These are phyloP conservation scores for Gaertneriomyces semiglobifer DNA, from an alignment of 192 early-diverging fungal genomes.

Conservation along the genomic window DNA sequence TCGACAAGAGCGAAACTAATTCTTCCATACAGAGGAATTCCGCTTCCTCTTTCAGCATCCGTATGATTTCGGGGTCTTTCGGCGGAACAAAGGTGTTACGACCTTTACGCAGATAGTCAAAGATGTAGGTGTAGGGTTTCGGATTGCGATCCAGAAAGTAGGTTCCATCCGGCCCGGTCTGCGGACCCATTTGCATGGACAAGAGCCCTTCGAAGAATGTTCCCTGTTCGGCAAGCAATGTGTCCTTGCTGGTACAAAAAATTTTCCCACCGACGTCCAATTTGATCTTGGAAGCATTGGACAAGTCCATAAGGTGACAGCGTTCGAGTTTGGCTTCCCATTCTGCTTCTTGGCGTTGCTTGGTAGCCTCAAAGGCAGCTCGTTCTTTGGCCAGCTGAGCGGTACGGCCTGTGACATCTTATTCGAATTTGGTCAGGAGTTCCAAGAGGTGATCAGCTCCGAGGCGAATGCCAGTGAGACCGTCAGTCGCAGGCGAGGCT, in stretches of 20 bases:
- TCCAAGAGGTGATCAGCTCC: too few species aligned
- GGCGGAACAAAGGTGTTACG: neutral
- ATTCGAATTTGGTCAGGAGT: too few species aligned
- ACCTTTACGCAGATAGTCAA: neutral
- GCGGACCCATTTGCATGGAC: neutral
- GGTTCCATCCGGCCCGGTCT: neutral
- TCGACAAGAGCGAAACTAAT: neutral
- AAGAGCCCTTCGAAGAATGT: neutral
- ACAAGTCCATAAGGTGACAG: too few species aligned
- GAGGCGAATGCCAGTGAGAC: too few species aligned
- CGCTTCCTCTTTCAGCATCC: neutral
- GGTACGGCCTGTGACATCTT: too few species aligned
- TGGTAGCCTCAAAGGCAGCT: too few species aligned
- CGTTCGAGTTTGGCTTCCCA: too few species aligned
- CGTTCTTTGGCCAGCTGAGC: too few species aligned
- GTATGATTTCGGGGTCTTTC: neutral
- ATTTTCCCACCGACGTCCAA: conserved; percentile 14
- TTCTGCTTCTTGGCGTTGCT: too few species aligned
- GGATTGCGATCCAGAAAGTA: conserved; percentile 2
- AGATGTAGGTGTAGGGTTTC: conserved; percentile 1
- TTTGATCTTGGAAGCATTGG: conserved; percentile 2
- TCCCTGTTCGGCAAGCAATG: neutral
- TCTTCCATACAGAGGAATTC: neutral
- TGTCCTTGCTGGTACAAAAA: neutral
- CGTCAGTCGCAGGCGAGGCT: too few species aligned